Evolutionary conservation across 805 yeast species (phyloP).

Genomic region (Ogataea corticis): DNA sequence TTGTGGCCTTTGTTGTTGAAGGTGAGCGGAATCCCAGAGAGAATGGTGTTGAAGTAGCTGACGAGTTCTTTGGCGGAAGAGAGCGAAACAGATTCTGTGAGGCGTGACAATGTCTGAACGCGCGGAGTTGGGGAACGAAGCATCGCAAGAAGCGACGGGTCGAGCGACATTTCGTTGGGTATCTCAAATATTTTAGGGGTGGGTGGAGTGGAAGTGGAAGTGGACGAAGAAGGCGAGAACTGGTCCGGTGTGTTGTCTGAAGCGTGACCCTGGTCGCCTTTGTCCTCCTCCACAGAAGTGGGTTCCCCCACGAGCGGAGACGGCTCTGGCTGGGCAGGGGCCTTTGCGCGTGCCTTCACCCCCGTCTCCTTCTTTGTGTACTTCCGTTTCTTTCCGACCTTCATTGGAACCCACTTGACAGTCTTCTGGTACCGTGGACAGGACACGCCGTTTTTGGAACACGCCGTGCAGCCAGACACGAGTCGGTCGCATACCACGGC

Average conservation of each 20-base stretch:
- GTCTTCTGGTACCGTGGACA: slow-evolving; percentile 6
- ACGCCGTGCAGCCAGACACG: slow-evolving; percentile 1
- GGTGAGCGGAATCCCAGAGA: slow-evolving; percentile 15
- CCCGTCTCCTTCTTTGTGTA: neutral
- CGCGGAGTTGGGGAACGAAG: too few species aligned
- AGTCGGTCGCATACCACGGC: neutral
- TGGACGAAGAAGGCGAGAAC: too few species aligned
- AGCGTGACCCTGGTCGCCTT: too few species aligned
- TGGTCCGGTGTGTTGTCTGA: too few species aligned
- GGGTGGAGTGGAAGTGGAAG: too few species aligned
- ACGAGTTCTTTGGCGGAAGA: slow-evolving; percentile 2
- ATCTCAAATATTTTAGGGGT: too few species aligned
- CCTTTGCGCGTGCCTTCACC: neutral
- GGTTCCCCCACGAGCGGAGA: too few species aligned
- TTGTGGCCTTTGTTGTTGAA: slow-evolving; percentile 9
- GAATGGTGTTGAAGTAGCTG: slow-evolving; percentile 7
- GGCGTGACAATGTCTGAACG: too few species aligned
- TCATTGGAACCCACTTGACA: slow-evolving; percentile 3
- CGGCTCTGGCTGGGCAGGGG: neutral
- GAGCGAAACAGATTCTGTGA: neutral
- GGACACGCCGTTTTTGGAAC: neutral
- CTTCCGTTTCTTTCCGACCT: neutral
- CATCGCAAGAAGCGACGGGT: too few species aligned
- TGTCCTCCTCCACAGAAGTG: too few species aligned
- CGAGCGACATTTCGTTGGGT: too few species aligned